These are phyloP conservation scores for Dactylellina parvicollis DNA, from an alignment of 2,329 filamentous ascomycete genomes.

Conservation along the genomic window DNA sequence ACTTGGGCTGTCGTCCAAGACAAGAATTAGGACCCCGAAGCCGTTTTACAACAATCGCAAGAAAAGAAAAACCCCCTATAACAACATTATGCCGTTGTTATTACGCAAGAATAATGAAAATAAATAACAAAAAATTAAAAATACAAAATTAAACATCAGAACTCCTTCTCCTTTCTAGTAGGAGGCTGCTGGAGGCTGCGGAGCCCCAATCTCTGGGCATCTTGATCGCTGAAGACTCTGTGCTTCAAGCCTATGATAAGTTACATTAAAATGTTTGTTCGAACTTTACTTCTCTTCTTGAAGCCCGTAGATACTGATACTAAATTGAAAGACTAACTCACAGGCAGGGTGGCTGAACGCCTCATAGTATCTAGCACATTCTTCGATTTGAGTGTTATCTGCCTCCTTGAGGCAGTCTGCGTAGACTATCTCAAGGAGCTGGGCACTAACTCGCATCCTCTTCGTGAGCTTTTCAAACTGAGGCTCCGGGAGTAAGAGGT, in stretches of 20 bases:
- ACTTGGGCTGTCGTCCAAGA: too few relatives aligned
- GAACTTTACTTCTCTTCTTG: neutral
- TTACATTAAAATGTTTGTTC: neutral
- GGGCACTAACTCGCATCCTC: slow-evolving; percentile 24
- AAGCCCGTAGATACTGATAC: slow-evolving; percentile 12
- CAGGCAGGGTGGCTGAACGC: slow-evolving; percentile 35
- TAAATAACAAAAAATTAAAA: too few relatives aligned
- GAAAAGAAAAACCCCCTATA: too few relatives aligned
- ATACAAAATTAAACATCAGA: too few relatives aligned
- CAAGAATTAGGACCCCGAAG: too few relatives aligned
- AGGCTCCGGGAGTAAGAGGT: slow-evolving; percentile 35
- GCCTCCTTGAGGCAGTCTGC: neutral
- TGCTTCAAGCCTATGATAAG: slow-evolving; percentile 34
- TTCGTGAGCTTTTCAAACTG: slow-evolving; percentile 29
- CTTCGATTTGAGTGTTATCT: slow-evolving; percentile 5
- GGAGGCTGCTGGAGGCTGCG: too few relatives aligned
- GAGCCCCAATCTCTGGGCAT: neutral
- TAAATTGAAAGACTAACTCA: slow-evolving; percentile 1
- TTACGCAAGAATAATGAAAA: too few relatives aligned
- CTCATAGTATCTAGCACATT: slow-evolving; percentile 27
- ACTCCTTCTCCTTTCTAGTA: too few relatives aligned
- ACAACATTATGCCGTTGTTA: too few relatives aligned
- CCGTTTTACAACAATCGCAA: too few relatives aligned
- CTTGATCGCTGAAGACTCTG: slow-evolving; percentile 22
- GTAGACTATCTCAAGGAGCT: slow-evolving; percentile 32